Base-by-base conservation (phyloP, 495 filamentous ascomycete species). In the Hyaloscypha variabilis region DNA sequence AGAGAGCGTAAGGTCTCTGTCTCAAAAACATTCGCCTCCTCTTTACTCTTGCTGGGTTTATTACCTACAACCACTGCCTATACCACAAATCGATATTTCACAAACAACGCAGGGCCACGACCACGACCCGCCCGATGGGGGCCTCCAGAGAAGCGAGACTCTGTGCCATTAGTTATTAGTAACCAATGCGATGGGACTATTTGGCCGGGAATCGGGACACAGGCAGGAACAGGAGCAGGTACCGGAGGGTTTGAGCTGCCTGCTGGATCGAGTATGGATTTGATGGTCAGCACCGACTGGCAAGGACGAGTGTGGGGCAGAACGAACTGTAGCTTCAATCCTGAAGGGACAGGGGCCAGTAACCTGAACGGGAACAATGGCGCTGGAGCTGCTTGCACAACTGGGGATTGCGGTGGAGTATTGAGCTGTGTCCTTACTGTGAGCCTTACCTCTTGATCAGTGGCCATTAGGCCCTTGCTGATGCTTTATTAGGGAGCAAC, bases 221-320 rank as follows among this genome's bases (percentile, higher is more conserved):
- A 91, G 64, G 75, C 82, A 31, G 91, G 91, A 26, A 85, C 80
- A 23, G 84, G 84, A 0, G 89, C 90, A 0, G 75, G 76, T 3
- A 76, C 76, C 17, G 83, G 83, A 23, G 91, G 91, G 24, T 94
- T 92, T 67, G 77, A 84, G 68, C 81, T 92, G 31, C 65, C 70
- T 1, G 70, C 87, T 24, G 81, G 83, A 28, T 67, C 77, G 14
- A 82, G 77, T 28, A 80, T 61, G 58, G 76, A 77, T 51, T 74
- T 90, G 52, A 85, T 75, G 23, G 88, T 94, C 52, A 81, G 82
- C 57, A 77, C 78, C 25, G 84, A 90, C 67, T 94, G 91, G 91
- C 85, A 90, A 67, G 91, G 91, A 6, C 85, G 91, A 49, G 78
- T 94, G 17, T 94, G 91, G 91, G 91, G 87, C 23, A 78, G 91